Base-by-base conservation (phyloP, 2,329 filamentous ascomycete species). In the Ceratocystis huliohia region DNA sequence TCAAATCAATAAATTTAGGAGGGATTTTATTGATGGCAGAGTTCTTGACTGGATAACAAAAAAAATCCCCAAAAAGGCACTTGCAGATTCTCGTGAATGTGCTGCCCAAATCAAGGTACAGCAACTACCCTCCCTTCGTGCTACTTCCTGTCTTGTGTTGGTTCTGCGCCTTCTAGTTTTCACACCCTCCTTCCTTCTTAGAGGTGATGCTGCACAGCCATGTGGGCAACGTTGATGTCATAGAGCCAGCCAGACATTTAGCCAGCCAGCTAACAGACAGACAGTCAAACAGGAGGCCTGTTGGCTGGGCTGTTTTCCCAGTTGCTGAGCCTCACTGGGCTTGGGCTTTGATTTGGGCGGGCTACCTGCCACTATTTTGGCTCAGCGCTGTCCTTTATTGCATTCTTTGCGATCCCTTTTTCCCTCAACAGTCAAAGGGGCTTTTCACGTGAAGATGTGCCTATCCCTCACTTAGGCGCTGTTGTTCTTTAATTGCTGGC, bases 371-470 rank as follows among this genome's bases (percentile, higher is more conserved):
- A 25, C 53, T n/a, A 28, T 57, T 57, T 33, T 33, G 22, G 57
- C 7, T 41, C 37, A 71, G 75, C 69, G 28, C 28, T 28, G 8
- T 28, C 22, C 13, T n/a, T 53, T 44, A 30, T 22, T 53, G n/a
- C 28, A 50, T 62, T 62, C 45, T 30, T 37, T 41, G 28, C n/a
- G 17, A 30, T 50, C 37, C 8, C 22, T 50, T 25, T 53, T 53
- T 53, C 25, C 48, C 46, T 20, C 10, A 1, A 15, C 8, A 28
- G 20, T 6, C 22, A 53, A 22, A 6, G 13, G 8, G 3, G 48
- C 6, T 15, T 15, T 28, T 25, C 48, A 28, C 48, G 48, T 53
- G 48, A 22, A 53, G 48, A 28, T 53, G 48, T 28, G 22, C 20
- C 48, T 13, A 28, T 13, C 37, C 4, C 15, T 13, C 37, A 15